Conservation (phyloP, 495 filamentous ascomycete species). For the Rostrohypoxylon terebratum region DNA sequence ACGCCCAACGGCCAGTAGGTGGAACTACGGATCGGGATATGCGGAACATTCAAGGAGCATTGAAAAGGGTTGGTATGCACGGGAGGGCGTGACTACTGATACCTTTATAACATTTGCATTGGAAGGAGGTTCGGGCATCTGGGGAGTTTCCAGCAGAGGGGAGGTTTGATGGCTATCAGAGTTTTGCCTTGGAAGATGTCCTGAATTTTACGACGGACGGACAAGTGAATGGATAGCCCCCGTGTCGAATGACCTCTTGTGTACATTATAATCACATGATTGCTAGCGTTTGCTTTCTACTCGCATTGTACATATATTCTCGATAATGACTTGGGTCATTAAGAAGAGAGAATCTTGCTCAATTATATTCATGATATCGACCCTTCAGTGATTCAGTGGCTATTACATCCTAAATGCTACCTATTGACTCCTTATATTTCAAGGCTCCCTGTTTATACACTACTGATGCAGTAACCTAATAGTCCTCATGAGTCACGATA, state of each 20-base stretch:
- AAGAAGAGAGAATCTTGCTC: neutral
- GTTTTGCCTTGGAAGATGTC: neutral
- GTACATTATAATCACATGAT: conserved; percentile 3
- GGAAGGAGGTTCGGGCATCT: neutral
- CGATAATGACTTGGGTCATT: neutral
- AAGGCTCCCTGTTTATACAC: too few relatives aligned
- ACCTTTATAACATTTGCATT: conserved; percentile 26
- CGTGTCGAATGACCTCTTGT: neutral
- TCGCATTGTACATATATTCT: conserved; percentile 1
- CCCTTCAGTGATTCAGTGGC: neutral
- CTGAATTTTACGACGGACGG: neutral
- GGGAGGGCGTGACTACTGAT: conserved; percentile 1
- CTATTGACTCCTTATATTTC: neutral
- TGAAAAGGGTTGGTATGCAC: conserved; percentile 7
- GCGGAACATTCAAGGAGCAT: neutral
- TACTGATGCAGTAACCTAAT: too few relatives aligned
- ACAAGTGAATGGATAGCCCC: neutral
- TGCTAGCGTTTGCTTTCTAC: neutral
- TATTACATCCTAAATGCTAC: neutral
- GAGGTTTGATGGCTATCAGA: conserved; percentile 13
- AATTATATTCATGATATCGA: neutral
- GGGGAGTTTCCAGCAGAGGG: neutral
- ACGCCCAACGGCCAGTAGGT: conserved; percentile 19
- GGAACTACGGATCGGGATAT: neutral
- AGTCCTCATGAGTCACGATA: neutral